Conservation (phyloP, 768 basidiomycete species). For the Chalciporus sphaerocephalus region DNA sequence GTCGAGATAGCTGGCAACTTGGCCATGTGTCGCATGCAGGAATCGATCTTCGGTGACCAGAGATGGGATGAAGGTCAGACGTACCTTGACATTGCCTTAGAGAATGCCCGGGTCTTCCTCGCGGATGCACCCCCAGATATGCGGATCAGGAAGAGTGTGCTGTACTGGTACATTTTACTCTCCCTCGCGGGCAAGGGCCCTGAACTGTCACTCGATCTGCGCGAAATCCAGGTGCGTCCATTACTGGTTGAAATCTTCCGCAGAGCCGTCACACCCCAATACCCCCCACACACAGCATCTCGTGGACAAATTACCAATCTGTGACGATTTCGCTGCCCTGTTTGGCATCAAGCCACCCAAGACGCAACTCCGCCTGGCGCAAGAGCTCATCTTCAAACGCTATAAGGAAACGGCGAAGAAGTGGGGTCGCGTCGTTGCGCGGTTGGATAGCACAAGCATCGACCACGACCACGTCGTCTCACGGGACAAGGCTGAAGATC, state of each 20-base stretch:
- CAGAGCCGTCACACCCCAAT: background rate
- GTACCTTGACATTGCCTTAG: conserved; percentile 54
- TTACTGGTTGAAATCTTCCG: background rate
- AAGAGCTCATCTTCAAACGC: conserved; percentile 45
- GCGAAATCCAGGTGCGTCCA: conserved; percentile 45
- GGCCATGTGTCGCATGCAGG: conserved; percentile 47
- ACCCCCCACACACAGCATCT: conserved; percentile 31
- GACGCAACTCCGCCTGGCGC: conserved; percentile 50
- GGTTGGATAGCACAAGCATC: conserved; percentile 30
- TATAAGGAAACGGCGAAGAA: conserved; percentile 44
- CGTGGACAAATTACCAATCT: conserved; percentile 42
- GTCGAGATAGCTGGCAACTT: conserved; percentile 57
- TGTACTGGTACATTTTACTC: conserved; percentile 57
- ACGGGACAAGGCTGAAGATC: conserved; percentile 47
- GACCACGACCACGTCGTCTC: conserved; percentile 30
- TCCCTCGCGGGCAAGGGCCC: conserved; percentile 49
- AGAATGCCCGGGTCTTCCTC: conserved; percentile 56
- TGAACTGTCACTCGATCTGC: conserved; percentile 45
- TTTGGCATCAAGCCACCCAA: conserved; percentile 44
- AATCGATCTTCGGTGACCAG: conserved; percentile 36
- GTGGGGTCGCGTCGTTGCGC: conserved; percentile 43
- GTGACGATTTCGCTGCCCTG: conserved; percentile 49
- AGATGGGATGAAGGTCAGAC: conserved; percentile 60
- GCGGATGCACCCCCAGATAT: conserved; percentile 58
- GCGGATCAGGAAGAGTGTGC: conserved; percentile 53